Conservation (phyloP, 208 protist species). For the Trypanosoma scelopori region DNA sequence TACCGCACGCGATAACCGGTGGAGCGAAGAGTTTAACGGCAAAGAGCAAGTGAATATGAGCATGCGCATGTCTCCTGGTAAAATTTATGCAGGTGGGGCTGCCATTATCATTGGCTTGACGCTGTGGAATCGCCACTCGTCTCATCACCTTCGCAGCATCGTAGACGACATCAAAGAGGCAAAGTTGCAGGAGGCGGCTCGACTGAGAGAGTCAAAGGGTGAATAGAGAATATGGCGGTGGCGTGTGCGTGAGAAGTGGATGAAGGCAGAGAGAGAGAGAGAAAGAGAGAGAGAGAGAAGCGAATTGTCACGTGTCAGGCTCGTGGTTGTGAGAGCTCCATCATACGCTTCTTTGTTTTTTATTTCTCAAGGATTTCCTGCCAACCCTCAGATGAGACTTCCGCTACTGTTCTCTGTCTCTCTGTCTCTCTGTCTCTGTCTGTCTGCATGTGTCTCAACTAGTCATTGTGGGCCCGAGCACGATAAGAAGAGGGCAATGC, state of each 20-base stretch:
- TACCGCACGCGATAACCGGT: too few species aligned
- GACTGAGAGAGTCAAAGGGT: slow-evolving; percentile 27
- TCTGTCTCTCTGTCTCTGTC: too few species aligned
- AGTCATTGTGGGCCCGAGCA: too few species aligned
- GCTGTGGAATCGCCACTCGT: slow-evolving; percentile 68
- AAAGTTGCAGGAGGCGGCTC: slow-evolving; percentile 55
- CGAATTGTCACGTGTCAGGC: too few species aligned
- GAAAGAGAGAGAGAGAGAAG: too few species aligned
- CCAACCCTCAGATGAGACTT: background rate
- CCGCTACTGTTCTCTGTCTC: background rate
- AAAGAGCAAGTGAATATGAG: slow-evolving; percentile 17
- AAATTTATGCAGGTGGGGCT: slow-evolving; percentile 74
- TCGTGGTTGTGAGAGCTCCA: too few species aligned
- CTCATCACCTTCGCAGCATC: slow-evolving; percentile 50
- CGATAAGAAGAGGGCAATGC: background rate
- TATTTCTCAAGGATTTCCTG: background rate
- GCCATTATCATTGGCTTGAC: slow-evolving; percentile 51
- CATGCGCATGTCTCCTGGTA: slow-evolving; percentile 76
- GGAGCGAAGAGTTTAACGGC: too few species aligned
- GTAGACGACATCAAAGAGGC: slow-evolving; percentile 69
- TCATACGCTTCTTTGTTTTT: slow-evolving; percentile 6
- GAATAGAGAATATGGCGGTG: background rate
- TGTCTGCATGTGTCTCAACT: too few species aligned
- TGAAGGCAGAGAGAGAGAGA: too few species aligned
- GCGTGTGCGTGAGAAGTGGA: too few species aligned